Percentiles rank a stretch among this genome's conserved stretches.
phyloP scores from a whole-genome alignment of 169 alveolate species.

The Eimeria necatrix region DNA sequence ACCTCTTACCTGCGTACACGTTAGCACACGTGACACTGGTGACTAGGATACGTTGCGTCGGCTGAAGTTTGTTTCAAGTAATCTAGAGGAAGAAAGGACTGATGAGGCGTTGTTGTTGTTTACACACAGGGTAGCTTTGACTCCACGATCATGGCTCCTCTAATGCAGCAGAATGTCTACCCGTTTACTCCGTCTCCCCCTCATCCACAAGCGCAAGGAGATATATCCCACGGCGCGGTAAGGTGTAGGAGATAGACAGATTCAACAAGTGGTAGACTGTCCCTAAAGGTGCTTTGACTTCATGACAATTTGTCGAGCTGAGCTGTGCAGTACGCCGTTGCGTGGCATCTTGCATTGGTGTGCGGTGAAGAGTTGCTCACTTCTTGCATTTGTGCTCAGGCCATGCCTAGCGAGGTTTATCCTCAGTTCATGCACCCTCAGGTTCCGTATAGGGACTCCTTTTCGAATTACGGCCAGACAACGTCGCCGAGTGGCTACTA shows the following conservation, averaged over 20 bases:
- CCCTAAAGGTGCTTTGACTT: too few species aligned
- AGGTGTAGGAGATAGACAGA: neutral
- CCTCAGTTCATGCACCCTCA: conserved; percentile 62
- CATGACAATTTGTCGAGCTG: too few species aligned
- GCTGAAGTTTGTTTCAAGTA: too few species aligned
- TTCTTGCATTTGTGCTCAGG: neutral
- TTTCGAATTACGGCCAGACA: conserved; percentile 66
- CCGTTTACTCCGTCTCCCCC: conserved; percentile 58
- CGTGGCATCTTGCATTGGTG: too few species aligned
- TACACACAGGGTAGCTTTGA: conserved; percentile 69
- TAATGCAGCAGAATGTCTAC: conserved; percentile 74
- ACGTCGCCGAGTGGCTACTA: conserved; percentile 51
- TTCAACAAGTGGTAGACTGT: neutral
- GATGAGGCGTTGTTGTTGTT: neutral
- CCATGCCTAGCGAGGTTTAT: conserved; percentile 73
- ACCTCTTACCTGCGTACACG: too few species aligned
- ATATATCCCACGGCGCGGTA: conserved; percentile 34
- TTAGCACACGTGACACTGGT: too few species aligned
- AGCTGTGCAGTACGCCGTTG: too few species aligned
- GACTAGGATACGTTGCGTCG: too few species aligned
- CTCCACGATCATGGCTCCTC: conserved; percentile 73
- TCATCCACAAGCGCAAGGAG: conserved; percentile 62
- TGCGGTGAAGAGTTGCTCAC: too few species aligned
- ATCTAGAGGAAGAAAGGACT: neutral
- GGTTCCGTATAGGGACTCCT: conserved; percentile 71